Evolutionary conservation across 1,284 basidiomycete species (phyloP).

Genomic region (Trichosporon inkin): DNA sequence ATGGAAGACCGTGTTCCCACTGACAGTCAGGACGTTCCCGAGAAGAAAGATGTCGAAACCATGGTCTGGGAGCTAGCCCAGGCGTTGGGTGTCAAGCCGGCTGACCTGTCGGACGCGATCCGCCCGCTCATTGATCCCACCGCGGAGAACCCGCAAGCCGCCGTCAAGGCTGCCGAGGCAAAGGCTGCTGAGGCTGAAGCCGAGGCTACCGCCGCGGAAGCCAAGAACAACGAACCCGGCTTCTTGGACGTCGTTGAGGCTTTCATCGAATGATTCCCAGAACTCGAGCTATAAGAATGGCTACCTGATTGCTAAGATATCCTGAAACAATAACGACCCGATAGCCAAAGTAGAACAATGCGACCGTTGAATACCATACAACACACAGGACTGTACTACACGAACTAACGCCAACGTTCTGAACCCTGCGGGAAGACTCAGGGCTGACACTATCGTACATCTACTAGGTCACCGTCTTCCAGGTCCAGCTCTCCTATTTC

Average conservation of each 20-base stretch:
- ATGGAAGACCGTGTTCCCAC: neutral
- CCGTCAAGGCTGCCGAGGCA: slow-evolving; percentile 28
- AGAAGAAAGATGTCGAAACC: slow-evolving; percentile 36
- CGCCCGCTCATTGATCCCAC: slow-evolving; percentile 48
- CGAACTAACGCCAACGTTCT: neutral
- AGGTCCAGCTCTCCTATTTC: slow-evolving; percentile 30
- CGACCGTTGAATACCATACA: neutral
- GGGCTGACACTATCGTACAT: slow-evolving; percentile 9
- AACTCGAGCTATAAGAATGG: neutral
- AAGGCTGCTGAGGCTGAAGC: slow-evolving; percentile 28
- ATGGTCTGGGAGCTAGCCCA: slow-evolving; percentile 44
- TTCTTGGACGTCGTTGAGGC: slow-evolving; percentile 45
- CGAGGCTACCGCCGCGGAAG: slow-evolving; percentile 15
- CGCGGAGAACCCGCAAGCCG: slow-evolving; percentile 41
- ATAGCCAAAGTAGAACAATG: neutral
- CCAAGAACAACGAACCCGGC: slow-evolving; percentile 28
- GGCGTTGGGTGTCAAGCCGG: slow-evolving; percentile 47
- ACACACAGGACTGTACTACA: neutral
- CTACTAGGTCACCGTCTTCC: slow-evolving; percentile 34
- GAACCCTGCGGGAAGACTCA: too few species aligned
- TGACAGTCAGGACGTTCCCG: neutral
- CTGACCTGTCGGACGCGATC: slow-evolving; percentile 45
- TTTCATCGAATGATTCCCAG: slow-evolving; percentile 40
- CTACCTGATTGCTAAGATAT: neutral
- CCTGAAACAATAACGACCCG: neutral